Base-by-base conservation (phyloP, 2,329 filamentous ascomycete genomes). In the Phialocephala sp. region DNA sequence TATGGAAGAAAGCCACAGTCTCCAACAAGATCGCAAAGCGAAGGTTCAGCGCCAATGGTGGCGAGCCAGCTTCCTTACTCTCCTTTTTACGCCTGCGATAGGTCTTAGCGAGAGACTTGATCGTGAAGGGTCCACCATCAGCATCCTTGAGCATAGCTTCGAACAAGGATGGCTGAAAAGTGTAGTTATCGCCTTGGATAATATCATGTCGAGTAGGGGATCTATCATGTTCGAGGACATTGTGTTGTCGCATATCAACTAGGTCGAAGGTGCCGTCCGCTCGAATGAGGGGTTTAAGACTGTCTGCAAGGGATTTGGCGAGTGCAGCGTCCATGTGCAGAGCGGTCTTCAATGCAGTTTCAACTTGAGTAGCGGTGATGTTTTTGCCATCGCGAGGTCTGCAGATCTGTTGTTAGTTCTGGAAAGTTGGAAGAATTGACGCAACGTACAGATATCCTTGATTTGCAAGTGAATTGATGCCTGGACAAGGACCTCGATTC, bases 371-470 rank as follows among this genome's bases (percentile, higher is more conserved):
- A 1, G 56, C 36, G 4, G 66, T 68, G n/a, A 68, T 50, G 22
- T 68, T 68, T n/a, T 66, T 68, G 60, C 66, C 66, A 59, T 68
- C 64, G 55, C 64, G 66, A n/a, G 63, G 63, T 27, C 66, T 68
- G 56, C 1, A 2, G 8, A 43, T 24, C 4, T 24, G 1, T 20
- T 45, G 41, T 47, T 22, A 52, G 20, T 39, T 35, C 22, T 24
- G 20, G n/a, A 15, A 20, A 12, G 15, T 32, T 20, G 45, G n/a
- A 37, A 14, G 37, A 36, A 18, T 1, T n/a, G 4, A 9, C 2
- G 36, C 9, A 12, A 50, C 14, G 14, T 60, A 68, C 66, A 68
- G 57, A 43, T 62, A 68, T n/a, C 66, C 66, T 60, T 66, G 64
- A n/a, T 68, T 68, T 36, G 66, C 64, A 5, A 68, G 59, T 5